A percentile compares a stretch with the other conserved stretches of the same genome.
Conservation (phyloP, 495 filamentous ascomycete species). For the Daldinia bambusicola region DNA sequence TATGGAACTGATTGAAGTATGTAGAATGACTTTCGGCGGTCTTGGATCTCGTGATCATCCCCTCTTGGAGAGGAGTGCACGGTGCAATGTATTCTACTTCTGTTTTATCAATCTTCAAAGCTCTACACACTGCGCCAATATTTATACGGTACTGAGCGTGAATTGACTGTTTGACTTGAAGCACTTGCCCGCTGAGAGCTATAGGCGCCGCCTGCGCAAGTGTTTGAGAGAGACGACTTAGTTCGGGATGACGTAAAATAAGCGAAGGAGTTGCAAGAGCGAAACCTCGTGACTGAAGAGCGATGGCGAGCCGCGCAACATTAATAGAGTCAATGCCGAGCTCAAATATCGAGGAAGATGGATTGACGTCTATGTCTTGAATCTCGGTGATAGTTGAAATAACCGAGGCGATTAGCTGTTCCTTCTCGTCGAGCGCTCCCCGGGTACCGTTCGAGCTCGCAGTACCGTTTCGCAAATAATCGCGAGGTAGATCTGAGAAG, state of each 20-base stretch:
- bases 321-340: constrained; percentile 86
- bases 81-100: constrained; percentile 77
- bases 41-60: constrained; percentile 77
- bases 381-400: constrained; percentile 62
- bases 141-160: constrained; percentile 67
- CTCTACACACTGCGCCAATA: constrained; percentile 46
- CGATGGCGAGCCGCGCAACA: constrained; percentile 68
- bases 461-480: constrained; percentile 64
- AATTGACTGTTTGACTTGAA: constrained; percentile 64
- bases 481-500: constrained; percentile 66
- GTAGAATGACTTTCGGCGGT: constrained; percentile 58
- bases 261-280: constrained; percentile 66
- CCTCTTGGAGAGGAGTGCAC: constrained; percentile 82
- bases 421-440: constrained; percentile 52
- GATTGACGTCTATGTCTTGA: constrained; percentile 55
- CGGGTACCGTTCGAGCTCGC: constrained; percentile 38
- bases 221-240: constrained; percentile 60
- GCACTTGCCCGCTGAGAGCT: constrained; percentile 46
- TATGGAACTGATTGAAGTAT: constrained; percentile 78
- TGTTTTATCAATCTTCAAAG: constrained; percentile 21
- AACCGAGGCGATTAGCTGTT: constrained; percentile 60
- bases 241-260: constrained; percentile 70
- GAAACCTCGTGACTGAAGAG: constrained; percentile 65
- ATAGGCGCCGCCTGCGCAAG: constrained; percentile 43
- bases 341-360: constrained; percentile 76